phyloP scores from a whole-genome alignment of 2,329 filamentous ascomycete species.

The Conoideocrella luteorostrata region DNA sequence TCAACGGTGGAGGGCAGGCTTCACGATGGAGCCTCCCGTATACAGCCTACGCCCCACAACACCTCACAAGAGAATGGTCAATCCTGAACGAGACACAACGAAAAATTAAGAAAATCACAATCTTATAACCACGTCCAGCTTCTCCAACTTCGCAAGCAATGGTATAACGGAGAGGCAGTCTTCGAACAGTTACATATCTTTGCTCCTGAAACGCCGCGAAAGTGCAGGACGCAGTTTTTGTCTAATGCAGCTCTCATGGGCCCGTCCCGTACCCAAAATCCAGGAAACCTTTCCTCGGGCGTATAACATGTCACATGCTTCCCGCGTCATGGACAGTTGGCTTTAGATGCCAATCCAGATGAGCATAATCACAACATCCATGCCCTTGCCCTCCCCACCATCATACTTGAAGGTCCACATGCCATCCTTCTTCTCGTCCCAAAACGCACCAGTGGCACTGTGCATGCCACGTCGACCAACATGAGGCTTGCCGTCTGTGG shows the following conservation, averaged over 20 bases:
- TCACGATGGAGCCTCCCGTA: too few relatives aligned
- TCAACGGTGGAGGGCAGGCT: too few relatives aligned
- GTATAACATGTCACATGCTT: not conserved
- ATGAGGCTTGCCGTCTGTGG: conserved; percentile 60
- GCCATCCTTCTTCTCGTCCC: conserved; percentile 85
- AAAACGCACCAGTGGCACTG: conserved; percentile 77
- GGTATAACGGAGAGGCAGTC: conserved; percentile 5
- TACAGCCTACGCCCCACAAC: too few relatives aligned
- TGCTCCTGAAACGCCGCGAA: conserved; percentile 6
- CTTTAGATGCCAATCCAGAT: conserved; percentile 71
- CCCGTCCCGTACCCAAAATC: not conserved
- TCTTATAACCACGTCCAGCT: too few relatives aligned
- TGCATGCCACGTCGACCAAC: conserved; percentile 87
- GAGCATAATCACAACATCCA: conserved; percentile 65
- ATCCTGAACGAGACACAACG: too few relatives aligned
- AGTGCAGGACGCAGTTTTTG: conserved; percentile 2
- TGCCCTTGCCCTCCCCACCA: conserved; percentile 56
- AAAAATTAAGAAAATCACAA: not conserved
- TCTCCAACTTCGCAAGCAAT: not conserved
- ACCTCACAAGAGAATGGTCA: not conserved
- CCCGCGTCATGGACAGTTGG: too few relatives aligned
- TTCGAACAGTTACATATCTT: conserved; percentile 3
- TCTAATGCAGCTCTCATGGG: too few relatives aligned
- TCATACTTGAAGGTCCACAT: conserved; percentile 89
- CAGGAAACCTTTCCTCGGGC: not conserved